A percentile compares a stretch with the other conserved stretches of the same genome.
Evolutionary conservation across 306 rosid genomes (phyloP).

Genomic region (Astragalus membranaceus): DNA sequence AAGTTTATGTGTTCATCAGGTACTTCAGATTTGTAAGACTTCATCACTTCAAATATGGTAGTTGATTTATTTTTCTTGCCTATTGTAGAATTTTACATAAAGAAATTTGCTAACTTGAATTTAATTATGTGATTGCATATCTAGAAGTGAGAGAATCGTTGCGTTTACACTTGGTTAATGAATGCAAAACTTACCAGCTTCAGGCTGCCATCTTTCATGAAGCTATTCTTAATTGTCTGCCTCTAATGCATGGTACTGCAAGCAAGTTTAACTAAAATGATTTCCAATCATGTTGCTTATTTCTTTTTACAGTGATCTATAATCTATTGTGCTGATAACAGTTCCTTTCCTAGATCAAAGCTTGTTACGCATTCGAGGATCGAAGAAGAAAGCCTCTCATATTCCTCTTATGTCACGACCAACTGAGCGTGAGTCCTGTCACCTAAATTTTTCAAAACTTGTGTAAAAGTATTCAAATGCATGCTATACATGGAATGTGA

Average conservation of each 20-base stretch:
- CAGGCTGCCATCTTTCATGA: slow-evolving; percentile 73
- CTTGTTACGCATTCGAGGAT: slow-evolving; percentile 11
- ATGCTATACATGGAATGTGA: too few relatives aligned
- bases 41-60: too few relatives aligned
- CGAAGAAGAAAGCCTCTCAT: too few relatives aligned
- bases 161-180: too few relatives aligned
- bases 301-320: not conserved
- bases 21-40: too few relatives aligned
- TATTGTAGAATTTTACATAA: not conserved
- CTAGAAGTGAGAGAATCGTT: slow-evolving; percentile 63
- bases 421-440: too few relatives aligned
- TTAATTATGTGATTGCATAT: slow-evolving; percentile 7
- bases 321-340: slow-evolving; percentile 15
- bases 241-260: slow-evolving; percentile 43
- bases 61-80: not conserved
- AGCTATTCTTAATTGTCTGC: slow-evolving; percentile 63
- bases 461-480: too few relatives aligned
- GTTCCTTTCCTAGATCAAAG: slow-evolving; percentile 44
- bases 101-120: slow-evolving; percentile 1
- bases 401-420: too few relatives aligned
- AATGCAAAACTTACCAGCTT: slow-evolving; percentile 64
- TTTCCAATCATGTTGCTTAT: not conserved
- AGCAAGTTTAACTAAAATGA: not conserved
- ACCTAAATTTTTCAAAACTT: too few relatives aligned
- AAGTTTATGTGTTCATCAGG: too few relatives aligned